Evolutionary conservation across 768 basidiomycete genomes (phyloP).

Genomic region (Collybia sordida): DNA sequence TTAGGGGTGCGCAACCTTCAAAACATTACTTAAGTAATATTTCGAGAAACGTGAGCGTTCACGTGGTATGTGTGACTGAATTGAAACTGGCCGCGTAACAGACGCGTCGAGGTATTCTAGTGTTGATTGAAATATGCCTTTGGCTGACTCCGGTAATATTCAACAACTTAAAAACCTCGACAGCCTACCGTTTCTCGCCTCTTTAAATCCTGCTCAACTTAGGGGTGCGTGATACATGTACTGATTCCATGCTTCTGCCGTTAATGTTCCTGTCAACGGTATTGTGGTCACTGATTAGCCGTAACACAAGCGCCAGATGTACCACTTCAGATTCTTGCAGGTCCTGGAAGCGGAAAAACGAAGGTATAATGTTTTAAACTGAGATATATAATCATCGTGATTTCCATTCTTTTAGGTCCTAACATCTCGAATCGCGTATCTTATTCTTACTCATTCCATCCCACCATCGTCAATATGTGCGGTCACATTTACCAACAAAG

Average conservation of each 20-base stretch:
- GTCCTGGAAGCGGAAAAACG: constrained; percentile 75
- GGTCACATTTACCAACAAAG: constrained; percentile 90
- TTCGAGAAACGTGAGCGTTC: no score
- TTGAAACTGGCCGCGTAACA: no score
- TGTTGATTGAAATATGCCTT: no score
- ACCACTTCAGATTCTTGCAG: constrained; percentile 80
- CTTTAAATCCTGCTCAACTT: constrained; percentile 38
- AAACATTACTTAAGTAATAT: no score
- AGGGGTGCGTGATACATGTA: constrained; percentile 24
- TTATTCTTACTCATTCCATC: constrained; percentile 53
- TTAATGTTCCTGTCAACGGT: neutral
- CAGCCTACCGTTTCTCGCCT: constrained; percentile 12
- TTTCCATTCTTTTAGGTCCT: constrained; percentile 43
- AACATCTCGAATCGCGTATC: constrained; percentile 65
- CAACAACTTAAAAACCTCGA: no score
- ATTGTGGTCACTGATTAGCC: no score
- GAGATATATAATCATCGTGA: neutral
- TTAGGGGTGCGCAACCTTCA: no score
- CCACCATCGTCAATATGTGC: constrained; percentile 65
- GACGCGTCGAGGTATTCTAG: no score
- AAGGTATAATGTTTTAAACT: constrained; percentile 34
- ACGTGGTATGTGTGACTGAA: no score
- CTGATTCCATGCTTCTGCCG: neutral
- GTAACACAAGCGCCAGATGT: constrained; percentile 60
- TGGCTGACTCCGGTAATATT: no score